Base-by-base conservation (phyloP, 1,284 basidiomycete genomes). In the Malassezia yamatoensis region DNA sequence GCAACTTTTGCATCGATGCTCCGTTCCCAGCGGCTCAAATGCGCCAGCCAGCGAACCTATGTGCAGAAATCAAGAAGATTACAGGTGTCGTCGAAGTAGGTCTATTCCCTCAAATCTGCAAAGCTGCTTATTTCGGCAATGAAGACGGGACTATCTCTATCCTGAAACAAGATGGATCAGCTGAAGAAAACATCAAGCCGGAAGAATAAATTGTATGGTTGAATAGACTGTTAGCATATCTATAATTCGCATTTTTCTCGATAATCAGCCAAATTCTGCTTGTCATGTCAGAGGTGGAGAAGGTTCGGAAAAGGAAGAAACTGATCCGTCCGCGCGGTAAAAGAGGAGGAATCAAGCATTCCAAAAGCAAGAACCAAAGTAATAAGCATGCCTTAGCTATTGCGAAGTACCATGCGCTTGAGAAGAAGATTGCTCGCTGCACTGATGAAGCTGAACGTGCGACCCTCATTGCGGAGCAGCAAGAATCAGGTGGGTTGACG, bases 71-170 rank as follows among this genome's bases (percentile, higher is more conserved):
- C 63, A 73, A 75, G 61, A 57, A 58, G 21, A 39, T 68, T 18
- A 96, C 93, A 1, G 93, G 94, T 54, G 90, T 98, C 11, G 86
- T 96, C 33, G 93, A 98, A 76, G 94, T 96, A 34, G 94, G 94
- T 0, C 77, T 98, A 20, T 98, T 98, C 80, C 90, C 88, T 72
- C 61, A 66, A 51, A 85, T 96, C 81, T 89, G 87, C n/a, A 83
- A 86, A 75, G 90, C 89, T 0, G 91, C 91, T 10, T 98, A 96
- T 80, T 98, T 96, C 78, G 93, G 93, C 16, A 93, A 94, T 51
- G 56, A 64, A 35, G 64, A 70, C 44, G 67, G 65, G 35, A 61
- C 62, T 32, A 70, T 72, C 36, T 62, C 65, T 18, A 62, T 62
- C 51, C 68, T 70, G 62, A 51, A 49, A 6, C 55, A 48, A 10